Evolutionary conservation across 495 filamentous ascomycete species (phyloP).

Genomic region (Coniosporium apollinis): DNA sequence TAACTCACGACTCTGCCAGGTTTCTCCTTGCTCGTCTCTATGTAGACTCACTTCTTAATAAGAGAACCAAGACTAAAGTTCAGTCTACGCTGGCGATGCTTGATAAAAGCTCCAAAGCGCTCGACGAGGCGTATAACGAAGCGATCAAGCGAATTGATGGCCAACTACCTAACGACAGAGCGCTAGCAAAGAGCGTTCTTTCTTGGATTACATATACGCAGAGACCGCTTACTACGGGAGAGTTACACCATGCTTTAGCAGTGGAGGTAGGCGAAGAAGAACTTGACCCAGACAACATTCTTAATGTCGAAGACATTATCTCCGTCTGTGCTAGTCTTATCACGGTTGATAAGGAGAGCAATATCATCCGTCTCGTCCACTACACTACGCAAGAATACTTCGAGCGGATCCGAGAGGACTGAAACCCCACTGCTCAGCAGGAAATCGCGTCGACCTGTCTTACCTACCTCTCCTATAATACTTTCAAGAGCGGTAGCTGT

Average conservation of each 20-base stretch:
- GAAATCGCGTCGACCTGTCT: constrained; percentile 25
- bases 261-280: constrained; percentile 15
- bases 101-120: constrained; percentile 10
- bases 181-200: constrained; percentile 24
- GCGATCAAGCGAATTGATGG: constrained; percentile 29
- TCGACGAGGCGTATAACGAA: constrained; percentile 26
- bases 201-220: constrained; percentile 30
- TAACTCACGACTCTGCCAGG: constrained; percentile 17
- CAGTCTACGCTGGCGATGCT: constrained; percentile 22
- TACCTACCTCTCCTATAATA: constrained; percentile 28
- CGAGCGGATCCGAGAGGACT: constrained; percentile 17
- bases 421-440: constrained; percentile 22
- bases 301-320: constrained; percentile 23
- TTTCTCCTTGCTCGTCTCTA: constrained; percentile 39
- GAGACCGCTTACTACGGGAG: constrained; percentile 23
- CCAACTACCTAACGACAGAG: constrained; percentile 15
- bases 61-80: constrained; percentile 19
- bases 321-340: constrained; percentile 38
- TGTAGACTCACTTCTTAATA: constrained; percentile 27
- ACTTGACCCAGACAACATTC: constrained; percentile 26
- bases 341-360: constrained; percentile 29
- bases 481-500: constrained; percentile 19
- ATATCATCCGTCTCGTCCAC: constrained; percentile 35
- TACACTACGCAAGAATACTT: constrained; percentile 40
- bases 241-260: constrained; percentile 34